phyloP scores from a whole-genome alignment of 2,329 filamentous ascomycete genomes.

The Graphilbum ipis-grandicollis region DNA sequence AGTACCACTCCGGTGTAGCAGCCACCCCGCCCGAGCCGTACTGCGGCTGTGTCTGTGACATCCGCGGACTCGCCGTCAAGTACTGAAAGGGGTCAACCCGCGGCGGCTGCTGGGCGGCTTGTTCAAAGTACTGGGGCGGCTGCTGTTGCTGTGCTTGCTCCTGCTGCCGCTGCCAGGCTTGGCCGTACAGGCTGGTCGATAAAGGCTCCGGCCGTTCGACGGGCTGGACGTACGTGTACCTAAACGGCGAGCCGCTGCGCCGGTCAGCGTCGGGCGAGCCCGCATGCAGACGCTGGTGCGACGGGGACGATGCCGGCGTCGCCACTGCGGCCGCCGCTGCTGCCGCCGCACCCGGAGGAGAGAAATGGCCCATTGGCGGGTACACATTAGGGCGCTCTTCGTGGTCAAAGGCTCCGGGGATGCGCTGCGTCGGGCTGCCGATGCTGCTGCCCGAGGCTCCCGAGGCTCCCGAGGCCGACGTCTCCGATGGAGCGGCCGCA shows the following conservation, averaged over 20 bases:
- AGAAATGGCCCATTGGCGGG: slow-evolving; percentile 34
- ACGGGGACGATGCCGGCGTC: neutral
- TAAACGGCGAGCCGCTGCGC: slow-evolving; percentile 23
- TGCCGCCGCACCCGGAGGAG: slow-evolving; percentile 20
- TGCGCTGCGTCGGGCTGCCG: slow-evolving; percentile 19
- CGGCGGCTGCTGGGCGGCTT: too few species aligned
- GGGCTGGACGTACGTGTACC: slow-evolving; percentile 24
- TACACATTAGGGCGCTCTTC: slow-evolving; percentile 19
- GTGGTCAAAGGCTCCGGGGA: slow-evolving; percentile 19
- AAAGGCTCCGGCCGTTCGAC: slow-evolving; percentile 10
- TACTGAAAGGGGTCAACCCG: slow-evolving; percentile 33
- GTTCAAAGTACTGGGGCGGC: too few species aligned
- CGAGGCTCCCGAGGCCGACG: too few species aligned
- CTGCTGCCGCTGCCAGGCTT: too few species aligned
- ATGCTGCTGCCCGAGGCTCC: slow-evolving; percentile 12
- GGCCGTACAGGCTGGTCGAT: slow-evolving; percentile 17
- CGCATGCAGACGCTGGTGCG: slow-evolving; percentile 4
- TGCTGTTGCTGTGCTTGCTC: slow-evolving; percentile 16
- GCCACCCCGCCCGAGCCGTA: slow-evolving; percentile 18
- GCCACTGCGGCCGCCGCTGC: slow-evolving; percentile 1
- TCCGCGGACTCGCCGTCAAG: slow-evolving; percentile 27
- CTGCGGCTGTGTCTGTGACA: too few species aligned
- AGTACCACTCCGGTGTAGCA: slow-evolving; percentile 13
- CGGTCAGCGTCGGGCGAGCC: slow-evolving; percentile 12
- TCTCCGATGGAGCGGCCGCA: too few species aligned